phyloP scores from a whole-genome alignment of 345 rosid species.

The Melastoma malabathricum region DNA sequence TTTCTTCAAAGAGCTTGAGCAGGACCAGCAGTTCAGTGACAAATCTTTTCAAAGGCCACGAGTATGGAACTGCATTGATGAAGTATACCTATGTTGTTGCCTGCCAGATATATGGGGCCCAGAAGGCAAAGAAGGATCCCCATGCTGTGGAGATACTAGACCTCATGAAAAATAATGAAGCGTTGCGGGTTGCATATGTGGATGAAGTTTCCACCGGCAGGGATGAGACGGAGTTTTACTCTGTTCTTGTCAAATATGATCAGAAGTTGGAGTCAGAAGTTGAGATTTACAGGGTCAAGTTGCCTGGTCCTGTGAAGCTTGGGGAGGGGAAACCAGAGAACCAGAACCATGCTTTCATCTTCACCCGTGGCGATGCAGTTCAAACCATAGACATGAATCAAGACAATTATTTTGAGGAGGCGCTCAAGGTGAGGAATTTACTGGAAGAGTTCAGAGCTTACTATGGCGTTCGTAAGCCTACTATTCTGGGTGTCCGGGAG shows the following conservation, averaged over 20 bases:
- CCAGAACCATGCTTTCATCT: constrained; percentile 92
- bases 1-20: constrained; percentile 44
- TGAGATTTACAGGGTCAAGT: constrained; percentile 79
- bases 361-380: constrained; percentile 94
- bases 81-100: constrained; percentile 89
- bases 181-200: constrained; percentile 90
- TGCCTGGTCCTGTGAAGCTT: constrained; percentile 93
- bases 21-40: constrained; percentile 50
- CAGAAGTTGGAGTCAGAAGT: constrained; percentile 66
- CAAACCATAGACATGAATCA: constrained; percentile 99
- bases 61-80: constrained; percentile 86
- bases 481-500: constrained; percentile 85
- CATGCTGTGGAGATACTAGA: constrained; percentile 75
- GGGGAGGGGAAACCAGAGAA: constrained; percentile 99
- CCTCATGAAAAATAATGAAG: constrained; percentile 80
- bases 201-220: constrained; percentile 62
- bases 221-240: constrained; percentile 59
- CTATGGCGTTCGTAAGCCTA: constrained; percentile 56
- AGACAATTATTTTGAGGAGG: constrained; percentile 97
- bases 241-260: constrained; percentile 93
- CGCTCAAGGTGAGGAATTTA: constrained; percentile 89
- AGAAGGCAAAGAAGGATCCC: constrained; percentile 81
- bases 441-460: constrained; percentile 67
- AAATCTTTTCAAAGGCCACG: constrained; percentile 63
- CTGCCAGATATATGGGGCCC: constrained; percentile 90